These are phyloP conservation scores for Epichloe hybrida DNA, from an alignment of 2,329 filamentous ascomycete species.

Conservation along the genomic window DNA sequence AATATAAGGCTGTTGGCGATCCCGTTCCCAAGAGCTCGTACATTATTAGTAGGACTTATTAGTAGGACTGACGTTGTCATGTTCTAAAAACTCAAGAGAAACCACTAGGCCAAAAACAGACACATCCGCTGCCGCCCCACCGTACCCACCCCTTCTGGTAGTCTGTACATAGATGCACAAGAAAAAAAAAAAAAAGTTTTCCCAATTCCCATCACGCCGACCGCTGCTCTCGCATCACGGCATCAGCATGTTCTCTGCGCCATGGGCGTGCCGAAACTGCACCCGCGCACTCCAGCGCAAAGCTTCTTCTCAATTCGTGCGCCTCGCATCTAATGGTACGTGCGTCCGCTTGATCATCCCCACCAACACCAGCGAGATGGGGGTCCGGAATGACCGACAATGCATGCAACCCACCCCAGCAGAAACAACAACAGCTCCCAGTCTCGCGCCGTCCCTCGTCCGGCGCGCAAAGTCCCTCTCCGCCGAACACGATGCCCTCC, in stretches of 20 bases:
- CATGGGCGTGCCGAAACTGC: constrained; percentile 26
- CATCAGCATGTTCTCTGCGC: constrained; percentile 17
- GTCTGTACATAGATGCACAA: no score
- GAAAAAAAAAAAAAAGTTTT: no score
- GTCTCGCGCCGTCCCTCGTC: constrained; percentile 41
- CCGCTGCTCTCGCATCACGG: no score
- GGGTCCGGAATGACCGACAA: no score
- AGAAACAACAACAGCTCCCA: constrained; percentile 6
- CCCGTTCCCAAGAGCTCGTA: neutral
- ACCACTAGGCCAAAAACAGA: no score
- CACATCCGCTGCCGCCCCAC: no score
- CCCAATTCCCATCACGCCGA: no score
- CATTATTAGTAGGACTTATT: neutral
- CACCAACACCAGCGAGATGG: neutral
- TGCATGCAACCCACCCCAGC: no score
- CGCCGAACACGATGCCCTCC: constrained; percentile 43
- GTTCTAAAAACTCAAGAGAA: no score
- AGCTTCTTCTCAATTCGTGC: constrained; percentile 14
- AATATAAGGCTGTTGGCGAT: neutral
- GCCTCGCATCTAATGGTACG: constrained; percentile 21
- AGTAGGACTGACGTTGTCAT: neutral
- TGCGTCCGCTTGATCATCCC: constrained; percentile 4
- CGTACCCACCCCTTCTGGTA: no score
- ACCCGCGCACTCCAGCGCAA: constrained; percentile 16
- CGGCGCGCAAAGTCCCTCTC: constrained; percentile 44